These are phyloP conservation scores for Candida sakaeoensis DNA, from an alignment of 805 yeast species.

Conservation along the genomic window DNA sequence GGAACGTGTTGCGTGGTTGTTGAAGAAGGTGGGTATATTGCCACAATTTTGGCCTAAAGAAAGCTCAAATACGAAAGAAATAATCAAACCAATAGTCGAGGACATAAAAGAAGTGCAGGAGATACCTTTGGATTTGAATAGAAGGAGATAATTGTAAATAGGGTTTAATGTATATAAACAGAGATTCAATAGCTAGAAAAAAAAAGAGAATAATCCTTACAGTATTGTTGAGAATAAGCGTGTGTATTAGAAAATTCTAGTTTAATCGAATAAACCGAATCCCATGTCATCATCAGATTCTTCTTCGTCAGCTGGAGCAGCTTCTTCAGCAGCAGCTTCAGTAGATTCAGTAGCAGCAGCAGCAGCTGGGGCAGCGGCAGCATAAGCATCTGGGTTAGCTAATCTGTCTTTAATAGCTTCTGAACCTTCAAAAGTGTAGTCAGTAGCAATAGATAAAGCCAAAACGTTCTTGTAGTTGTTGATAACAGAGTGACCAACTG, in stretches of 20 bases:
- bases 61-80: slow-evolving; percentile 28
- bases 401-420: slow-evolving; percentile 99
- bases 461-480: slow-evolving; percentile 99
- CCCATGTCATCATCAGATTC: slow-evolving; percentile 93
- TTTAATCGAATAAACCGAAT: slow-evolving; percentile 97
- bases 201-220: no score
- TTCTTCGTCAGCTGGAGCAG: slow-evolving; percentile 70
- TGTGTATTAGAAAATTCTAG: slow-evolving; percentile 11
- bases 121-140: slow-evolving; percentile 29
- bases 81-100: slow-evolving; percentile 26
- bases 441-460: slow-evolving; percentile 97
- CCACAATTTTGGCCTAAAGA: slow-evolving; percentile 58
- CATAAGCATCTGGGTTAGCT: slow-evolving; percentile 99
- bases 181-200: no score
- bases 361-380: slow-evolving; percentile 96
- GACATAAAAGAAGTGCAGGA: slow-evolving; percentile 25
- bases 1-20: slow-evolving; percentile 69
- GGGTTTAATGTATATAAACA: not conserved
- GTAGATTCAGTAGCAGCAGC: slow-evolving; percentile 56
- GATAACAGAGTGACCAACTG: slow-evolving; percentile 97
- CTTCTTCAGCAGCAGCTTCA: slow-evolving; percentile 70
- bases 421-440: slow-evolving; percentile 98
- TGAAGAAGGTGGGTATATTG: slow-evolving; percentile 74
- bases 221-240: no score
- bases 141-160: slow-evolving; percentile 21